These are phyloP conservation scores for Lathyrus aphaca DNA, from an alignment of 306 rosid genomes.

Conservation along the genomic window DNA sequence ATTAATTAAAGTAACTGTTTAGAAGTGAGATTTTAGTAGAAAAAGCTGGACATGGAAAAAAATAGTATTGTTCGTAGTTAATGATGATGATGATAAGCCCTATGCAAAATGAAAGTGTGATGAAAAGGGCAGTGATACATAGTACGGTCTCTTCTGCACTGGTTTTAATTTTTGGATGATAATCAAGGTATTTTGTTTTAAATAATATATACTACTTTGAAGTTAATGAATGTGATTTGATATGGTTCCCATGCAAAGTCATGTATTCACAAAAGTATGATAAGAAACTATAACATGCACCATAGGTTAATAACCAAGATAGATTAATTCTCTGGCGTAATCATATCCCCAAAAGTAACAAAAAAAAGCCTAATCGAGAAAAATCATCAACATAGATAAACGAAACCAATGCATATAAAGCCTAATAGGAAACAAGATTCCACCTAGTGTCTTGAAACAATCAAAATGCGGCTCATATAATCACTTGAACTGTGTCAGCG, in stretches of 20 bases:
- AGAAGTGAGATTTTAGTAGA: neutral
- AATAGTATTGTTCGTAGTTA: neutral
- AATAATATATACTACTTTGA: neutral
- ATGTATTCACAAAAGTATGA: neutral
- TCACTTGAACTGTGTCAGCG: neutral
- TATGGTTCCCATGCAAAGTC: constrained; percentile 39
- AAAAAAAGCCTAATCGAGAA: constrained; percentile 33
- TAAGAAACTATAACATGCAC: constrained; percentile 14
- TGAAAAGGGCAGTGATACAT: constrained; percentile 2
- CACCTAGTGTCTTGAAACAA: constrained; percentile 22
- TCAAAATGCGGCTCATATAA: constrained; percentile 30
- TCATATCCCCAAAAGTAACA: neutral
- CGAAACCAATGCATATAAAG: constrained; percentile 30
- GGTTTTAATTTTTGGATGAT: neutral
- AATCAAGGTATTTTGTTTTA: neutral
- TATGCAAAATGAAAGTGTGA: neutral
- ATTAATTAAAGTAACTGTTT: neutral
- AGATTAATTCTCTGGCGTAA: constrained; percentile 14
- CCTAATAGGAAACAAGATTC: constrained; percentile 35
- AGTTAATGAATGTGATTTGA: constrained; percentile 3
- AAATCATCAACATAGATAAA: constrained; percentile 35
- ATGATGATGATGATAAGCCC: neutral
- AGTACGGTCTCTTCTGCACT: neutral
- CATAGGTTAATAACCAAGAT: constrained; percentile 11
- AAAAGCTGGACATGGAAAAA: constrained; percentile 11